Conservation (phyloP, 2,329 filamentous ascomycete species). For the Fusarium redolens region DNA sequence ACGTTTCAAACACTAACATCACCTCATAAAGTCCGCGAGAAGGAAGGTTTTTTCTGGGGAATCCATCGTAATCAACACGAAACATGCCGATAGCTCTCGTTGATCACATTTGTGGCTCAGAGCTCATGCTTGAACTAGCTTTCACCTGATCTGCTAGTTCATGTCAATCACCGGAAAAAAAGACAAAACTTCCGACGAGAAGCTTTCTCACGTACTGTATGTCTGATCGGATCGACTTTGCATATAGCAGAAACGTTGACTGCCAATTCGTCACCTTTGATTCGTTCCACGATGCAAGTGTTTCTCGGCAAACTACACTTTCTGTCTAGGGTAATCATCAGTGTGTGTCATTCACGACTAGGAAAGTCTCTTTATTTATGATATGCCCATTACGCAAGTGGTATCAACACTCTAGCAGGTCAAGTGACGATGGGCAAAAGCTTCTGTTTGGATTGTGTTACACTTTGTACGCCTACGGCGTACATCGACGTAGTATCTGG, state of each 20-base stretch:
- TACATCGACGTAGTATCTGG: slow-evolving; percentile 17
- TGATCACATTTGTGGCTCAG: neutral
- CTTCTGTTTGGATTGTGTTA: slow-evolving; percentile 2
- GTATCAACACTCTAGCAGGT: slow-evolving; percentile 3
- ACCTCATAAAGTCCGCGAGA: slow-evolving; percentile 21
- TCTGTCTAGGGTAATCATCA: slow-evolving; percentile 29
- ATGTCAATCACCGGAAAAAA: neutral
- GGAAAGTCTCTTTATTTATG: slow-evolving; percentile 12
- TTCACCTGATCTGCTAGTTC: slow-evolving; percentile 9
- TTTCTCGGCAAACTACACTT: neutral
- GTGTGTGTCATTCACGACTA: slow-evolving; percentile 13
- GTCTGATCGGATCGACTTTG: slow-evolving; percentile 22
- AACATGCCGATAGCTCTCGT: neutral
- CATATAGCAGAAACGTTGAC: slow-evolving; percentile 29
- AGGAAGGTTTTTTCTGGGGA: slow-evolving; percentile 11
- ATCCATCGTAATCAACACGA: slow-evolving; percentile 10
- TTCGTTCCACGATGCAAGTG: slow-evolving; percentile 26
- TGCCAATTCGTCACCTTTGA: neutral
- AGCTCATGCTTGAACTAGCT: neutral
- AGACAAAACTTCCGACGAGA: neutral
- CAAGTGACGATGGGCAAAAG: slow-evolving; percentile 16
- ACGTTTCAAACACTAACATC: slow-evolving; percentile 28
- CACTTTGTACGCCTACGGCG: neutral
- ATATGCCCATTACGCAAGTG: slow-evolving; percentile 30
- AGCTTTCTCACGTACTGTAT: neutral